A percentile compares a stretch with the other conserved stretches of the same genome.
These are phyloP conservation scores for Thermomucor indicae-seudaticae DNA, from an alignment of 371 early-diverging fungal species.

Conservation along the genomic window DNA sequence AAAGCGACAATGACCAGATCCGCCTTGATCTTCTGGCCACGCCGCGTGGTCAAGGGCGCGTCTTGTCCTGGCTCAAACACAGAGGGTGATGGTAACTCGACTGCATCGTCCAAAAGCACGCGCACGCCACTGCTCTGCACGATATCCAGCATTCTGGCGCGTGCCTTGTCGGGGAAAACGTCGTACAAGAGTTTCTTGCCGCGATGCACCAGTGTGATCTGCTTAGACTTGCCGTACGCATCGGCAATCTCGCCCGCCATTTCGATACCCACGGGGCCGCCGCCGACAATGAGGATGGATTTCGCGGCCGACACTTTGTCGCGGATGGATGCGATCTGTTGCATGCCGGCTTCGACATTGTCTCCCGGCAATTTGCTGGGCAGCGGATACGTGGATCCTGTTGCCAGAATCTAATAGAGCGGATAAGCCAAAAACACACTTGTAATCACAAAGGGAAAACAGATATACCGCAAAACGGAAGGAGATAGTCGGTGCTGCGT, in stretches of 20 bases:
- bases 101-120: constrained; percentile 43
- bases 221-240: constrained; percentile 29
- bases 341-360: constrained; percentile 17
- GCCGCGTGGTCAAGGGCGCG: constrained; percentile 15
- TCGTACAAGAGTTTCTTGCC: constrained; percentile 11
- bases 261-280: constrained; percentile 57
- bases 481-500: constrained; percentile 3
- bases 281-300: constrained; percentile 52
- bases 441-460: neutral
- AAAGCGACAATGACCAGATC: constrained; percentile 52
- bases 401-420: constrained; percentile 17
- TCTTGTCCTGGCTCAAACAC: constrained; percentile 5
- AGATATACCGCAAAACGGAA: constrained; percentile 15
- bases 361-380: constrained; percentile 13
- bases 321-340: constrained; percentile 23
- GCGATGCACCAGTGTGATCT: constrained; percentile 47
- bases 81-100: constrained; percentile 10
- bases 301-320: constrained; percentile 30
- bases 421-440: neutral
- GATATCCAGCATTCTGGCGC: constrained; percentile 18
- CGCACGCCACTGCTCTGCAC: constrained; percentile 31
- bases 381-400: constrained; percentile 21
- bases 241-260: constrained; percentile 49
- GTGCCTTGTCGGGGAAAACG: constrained; percentile 20
- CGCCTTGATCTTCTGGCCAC: constrained; percentile 29